A percentile compares a stretch with the other conserved stretches of the same genome.
These are phyloP conservation scores for Jaminaea rosea DNA, from an alignment of 1,284 basidiomycete species.

Conservation along the genomic window DNA sequence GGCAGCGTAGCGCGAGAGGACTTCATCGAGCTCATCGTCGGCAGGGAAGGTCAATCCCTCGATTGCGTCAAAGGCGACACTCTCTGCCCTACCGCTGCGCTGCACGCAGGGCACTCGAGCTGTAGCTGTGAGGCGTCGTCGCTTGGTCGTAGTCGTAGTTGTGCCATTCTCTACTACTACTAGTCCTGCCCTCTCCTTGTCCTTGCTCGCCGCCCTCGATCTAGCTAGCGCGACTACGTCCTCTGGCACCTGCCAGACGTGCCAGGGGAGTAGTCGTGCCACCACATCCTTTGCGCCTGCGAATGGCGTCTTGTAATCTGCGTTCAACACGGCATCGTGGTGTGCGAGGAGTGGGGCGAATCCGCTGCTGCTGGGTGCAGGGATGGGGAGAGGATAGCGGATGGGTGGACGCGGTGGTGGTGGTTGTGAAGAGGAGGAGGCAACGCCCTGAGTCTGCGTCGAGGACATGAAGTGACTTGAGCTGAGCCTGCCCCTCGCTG, in stretches of 20 bases:
- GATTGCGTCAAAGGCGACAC: neutral
- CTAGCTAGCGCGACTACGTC: constrained; percentile 8
- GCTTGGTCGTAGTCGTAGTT: no score
- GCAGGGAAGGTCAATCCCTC: neutral
- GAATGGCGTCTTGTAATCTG: constrained; percentile 32
- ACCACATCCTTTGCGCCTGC: constrained; percentile 27
- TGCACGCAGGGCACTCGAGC: neutral
- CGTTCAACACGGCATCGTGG: constrained; percentile 25
- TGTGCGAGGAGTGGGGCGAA: constrained; percentile 7
- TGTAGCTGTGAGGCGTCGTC: neutral
- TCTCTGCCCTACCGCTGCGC: neutral
- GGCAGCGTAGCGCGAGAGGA: neutral
- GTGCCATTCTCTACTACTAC: no score
- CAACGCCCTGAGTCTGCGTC: no score
- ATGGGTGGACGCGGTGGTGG: neutral
- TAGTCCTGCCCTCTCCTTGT: neutral
- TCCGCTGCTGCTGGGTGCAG: neutral
- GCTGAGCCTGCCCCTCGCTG: no score
- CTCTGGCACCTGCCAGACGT: constrained; percentile 40
- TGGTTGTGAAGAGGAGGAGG: neutral
- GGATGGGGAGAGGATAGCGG: neutral
- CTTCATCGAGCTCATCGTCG: neutral
- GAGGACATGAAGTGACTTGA: no score
- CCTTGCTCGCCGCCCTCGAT: neutral
- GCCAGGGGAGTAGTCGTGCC: constrained; percentile 34